These are phyloP conservation scores for Lipomyces starkeyi DNA, from an alignment of 805 yeast genomes.

Conservation along the genomic window DNA sequence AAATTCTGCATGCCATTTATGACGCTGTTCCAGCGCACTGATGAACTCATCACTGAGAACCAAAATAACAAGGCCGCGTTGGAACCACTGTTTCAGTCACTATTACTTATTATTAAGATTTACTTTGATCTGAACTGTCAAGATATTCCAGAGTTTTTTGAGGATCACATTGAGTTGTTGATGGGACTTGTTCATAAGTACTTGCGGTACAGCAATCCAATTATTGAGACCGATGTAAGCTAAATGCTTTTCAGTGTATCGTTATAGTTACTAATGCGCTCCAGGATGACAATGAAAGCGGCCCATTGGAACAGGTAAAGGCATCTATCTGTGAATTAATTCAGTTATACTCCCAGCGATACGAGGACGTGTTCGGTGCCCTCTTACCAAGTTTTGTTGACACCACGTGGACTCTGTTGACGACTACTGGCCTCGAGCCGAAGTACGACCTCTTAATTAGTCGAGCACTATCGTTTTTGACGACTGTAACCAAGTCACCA, in stretches of 20 bases:
- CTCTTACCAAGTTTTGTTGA: conserved; percentile 79
- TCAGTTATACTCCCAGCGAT: conserved; percentile 84
- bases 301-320: conserved; percentile 71
- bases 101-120: conserved; percentile 74
- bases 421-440: conserved; percentile 66
- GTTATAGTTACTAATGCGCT: neutral
- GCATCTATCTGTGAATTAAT: conserved; percentile 84
- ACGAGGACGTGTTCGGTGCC: conserved; percentile 88
- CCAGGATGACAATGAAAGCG: conserved; percentile 62
- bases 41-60: conserved; percentile 61
- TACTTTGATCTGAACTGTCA: conserved; percentile 96
- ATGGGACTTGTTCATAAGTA: conserved; percentile 86
- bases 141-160: conserved; percentile 97
- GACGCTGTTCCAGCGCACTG: conserved; percentile 69
- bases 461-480: conserved; percentile 77
- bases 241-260: neutral
- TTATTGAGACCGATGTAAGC: conserved; percentile 55
- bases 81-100: conserved; percentile 66
- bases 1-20: conserved; percentile 83
- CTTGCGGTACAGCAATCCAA: conserved; percentile 61
- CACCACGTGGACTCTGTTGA: conserved; percentile 78
- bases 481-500: conserved; percentile 76
- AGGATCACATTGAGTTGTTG: conserved; percentile 78
- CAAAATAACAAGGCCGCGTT: conserved; percentile 57
- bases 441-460: conserved; percentile 87